phyloP scores from a whole-genome alignment of 176 grass and related monocot genomes.

The Puya raimondii region DNA sequence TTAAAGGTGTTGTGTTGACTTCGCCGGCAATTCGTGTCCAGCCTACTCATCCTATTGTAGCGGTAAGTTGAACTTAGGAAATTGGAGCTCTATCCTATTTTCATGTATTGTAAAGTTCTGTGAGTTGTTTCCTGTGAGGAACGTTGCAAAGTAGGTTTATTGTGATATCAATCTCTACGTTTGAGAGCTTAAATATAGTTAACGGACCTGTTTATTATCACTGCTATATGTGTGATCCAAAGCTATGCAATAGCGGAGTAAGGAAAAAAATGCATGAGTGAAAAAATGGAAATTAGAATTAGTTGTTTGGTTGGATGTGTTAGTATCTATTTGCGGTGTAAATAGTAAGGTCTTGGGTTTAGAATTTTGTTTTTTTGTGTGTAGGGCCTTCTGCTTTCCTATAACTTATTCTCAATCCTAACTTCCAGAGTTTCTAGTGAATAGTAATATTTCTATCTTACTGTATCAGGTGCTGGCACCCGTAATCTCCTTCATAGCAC shows the following conservation, averaged over 20 bases:
- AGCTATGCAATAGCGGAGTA: no score
- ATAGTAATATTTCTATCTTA: not conserved
- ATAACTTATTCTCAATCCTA: no score
- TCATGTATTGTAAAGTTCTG: not conserved
- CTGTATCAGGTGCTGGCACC: constrained; percentile 47
- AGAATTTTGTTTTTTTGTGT: no score
- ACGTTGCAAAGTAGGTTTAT: not conserved
- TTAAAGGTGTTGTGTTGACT: constrained; percentile 57
- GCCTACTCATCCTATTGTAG: constrained; percentile 53
- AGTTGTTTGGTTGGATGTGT: no score
- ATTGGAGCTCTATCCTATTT: not conserved
- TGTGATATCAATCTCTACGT: not conserved
- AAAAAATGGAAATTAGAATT: no score
- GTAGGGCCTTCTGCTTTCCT: no score
- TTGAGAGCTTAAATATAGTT: not conserved
- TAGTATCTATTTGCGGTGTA: no score
- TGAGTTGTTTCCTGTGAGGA: not conserved
- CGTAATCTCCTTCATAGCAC: constrained; percentile 55
- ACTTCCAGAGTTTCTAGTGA: not conserved
- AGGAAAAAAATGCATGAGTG: no score
- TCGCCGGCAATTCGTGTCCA: constrained; percentile 79
- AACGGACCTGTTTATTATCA: no score
- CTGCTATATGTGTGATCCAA: no score
- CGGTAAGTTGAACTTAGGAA: constrained; percentile 20
- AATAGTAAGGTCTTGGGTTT: no score